Conservation (phyloP, 2,329 filamentous ascomycete species). For the Cercospora zeae-maydis region DNA sequence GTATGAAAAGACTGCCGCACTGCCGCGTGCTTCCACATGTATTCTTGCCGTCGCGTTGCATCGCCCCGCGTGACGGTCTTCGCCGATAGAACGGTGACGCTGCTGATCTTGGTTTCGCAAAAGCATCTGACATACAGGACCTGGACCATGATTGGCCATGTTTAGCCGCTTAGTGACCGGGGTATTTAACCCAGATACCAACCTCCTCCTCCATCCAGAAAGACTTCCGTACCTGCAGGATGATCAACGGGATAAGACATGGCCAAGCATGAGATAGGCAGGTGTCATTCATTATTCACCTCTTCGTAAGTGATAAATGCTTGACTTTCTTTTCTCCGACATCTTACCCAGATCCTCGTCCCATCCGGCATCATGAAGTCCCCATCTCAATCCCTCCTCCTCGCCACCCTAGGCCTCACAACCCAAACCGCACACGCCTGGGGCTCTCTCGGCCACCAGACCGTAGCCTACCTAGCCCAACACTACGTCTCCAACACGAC, state of each 20-base stretch:
- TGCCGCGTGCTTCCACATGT: neutral
- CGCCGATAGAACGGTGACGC: neutral
- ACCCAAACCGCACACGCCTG: slow-evolving; percentile 39
- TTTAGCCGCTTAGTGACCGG: slow-evolving; percentile 12
- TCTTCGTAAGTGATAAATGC: slow-evolving; percentile 7
- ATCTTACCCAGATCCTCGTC: neutral
- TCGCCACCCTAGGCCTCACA: neutral
- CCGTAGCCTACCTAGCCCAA: slow-evolving; percentile 54
- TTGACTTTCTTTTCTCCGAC: neutral
- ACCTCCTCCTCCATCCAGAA: slow-evolving; percentile 11
- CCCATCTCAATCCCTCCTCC: neutral
- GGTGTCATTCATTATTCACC: neutral
- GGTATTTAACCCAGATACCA: neutral
- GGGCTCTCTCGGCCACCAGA: slow-evolving; percentile 54
- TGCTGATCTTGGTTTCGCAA: neutral
- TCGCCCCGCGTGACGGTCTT: neutral
- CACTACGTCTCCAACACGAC: slow-evolving; percentile 46
- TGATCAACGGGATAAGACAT: slow-evolving; percentile 11
- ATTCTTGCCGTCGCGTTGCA: neutral
- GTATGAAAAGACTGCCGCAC: neutral
- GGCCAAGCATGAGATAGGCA: slow-evolving; percentile 15
- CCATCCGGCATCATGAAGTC: neutral
- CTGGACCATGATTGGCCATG: slow-evolving; percentile 3
- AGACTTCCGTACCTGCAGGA: slow-evolving; percentile 13
- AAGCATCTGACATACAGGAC: neutral